Base-by-base conservation (phyloP, 2,329 filamentous ascomycete species). In the Aspergillus quadrilineatus region DNA sequence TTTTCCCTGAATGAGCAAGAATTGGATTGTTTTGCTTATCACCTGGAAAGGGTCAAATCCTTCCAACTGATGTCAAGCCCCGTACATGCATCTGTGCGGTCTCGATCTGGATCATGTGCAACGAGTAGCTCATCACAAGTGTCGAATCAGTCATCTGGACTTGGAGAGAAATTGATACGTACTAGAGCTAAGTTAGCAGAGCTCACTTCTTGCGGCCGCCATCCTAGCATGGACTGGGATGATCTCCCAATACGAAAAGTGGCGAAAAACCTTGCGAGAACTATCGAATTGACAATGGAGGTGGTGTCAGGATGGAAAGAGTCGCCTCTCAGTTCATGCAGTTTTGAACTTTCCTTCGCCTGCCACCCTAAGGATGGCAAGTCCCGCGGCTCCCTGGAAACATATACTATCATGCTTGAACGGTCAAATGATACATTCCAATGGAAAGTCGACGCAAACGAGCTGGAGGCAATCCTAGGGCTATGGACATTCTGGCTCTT, bases 381-480 rank as follows among this genome's bases (percentile, higher is more conserved):
- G 2, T 36, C 15, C 17, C 17, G 22, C 1, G 32, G 47, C 1
- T 49, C 62, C 0, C 10, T 58, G 4, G 63, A 62, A 15, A 48
- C 51, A 1, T 65, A 66, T 15, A 28, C 55, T 0, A 56, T 70
- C 5, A 44, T 29, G 2, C 46, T 71, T 0, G 12, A 57, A 28
- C 57, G 63, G 30, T 59, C 59, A 2, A 61, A 66, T 0, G 67
- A 68, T 46, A 63, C 62, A 0, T 50, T 66, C 2, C 51, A 58
- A 12, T 73, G 70, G 72, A 60, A 44, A 9, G 32, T 68, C 1
- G 51, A 72, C 15, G 43, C 34, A 8, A 50, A 60, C 14, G 61
- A 71, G 10, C 51, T 74, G 0, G 72, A 74, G 55, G 70, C 71
- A 0, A 56, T 73, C 0, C 36, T 73, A 8, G 70, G 71, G 1